These are phyloP conservation scores for Guadua angustifolia DNA, from an alignment of 176 grass and related monocot genomes.

Conservation along the genomic window DNA sequence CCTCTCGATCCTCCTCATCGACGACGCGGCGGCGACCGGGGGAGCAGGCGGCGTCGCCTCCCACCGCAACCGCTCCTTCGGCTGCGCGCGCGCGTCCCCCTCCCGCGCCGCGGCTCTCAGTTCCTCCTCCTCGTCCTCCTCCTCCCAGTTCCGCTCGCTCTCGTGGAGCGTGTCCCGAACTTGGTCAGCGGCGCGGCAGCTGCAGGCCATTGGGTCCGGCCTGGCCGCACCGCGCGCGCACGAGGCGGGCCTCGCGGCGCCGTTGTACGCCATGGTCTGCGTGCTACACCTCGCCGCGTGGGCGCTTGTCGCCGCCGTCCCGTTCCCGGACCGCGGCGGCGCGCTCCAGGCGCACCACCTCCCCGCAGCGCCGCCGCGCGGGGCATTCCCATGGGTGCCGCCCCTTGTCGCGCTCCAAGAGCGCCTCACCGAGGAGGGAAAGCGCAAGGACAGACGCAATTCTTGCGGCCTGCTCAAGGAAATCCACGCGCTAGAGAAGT, in stretches of 20 bases:
- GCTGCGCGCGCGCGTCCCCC: constrained; percentile 53
- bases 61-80: constrained; percentile 97
- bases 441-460: constrained; percentile 88
- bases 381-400: constrained; percentile 66
- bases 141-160: constrained; percentile 83
- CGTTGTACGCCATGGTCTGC: constrained; percentile 72
- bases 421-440: constrained; percentile 74
- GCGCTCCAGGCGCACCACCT: constrained; percentile 61
- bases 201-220: constrained; percentile 72
- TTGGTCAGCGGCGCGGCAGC: constrained; percentile 91
- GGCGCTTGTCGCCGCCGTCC: constrained; percentile 77
- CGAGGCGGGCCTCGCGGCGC: constrained; percentile 62
- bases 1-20: constrained; percentile 76
- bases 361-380: constrained; percentile 55
- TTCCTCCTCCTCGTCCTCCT: constrained; percentile 38
- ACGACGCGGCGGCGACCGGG: constrained; percentile 64
- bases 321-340: constrained; percentile 74
- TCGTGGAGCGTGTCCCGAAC: constrained; percentile 94
- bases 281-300: constrained; percentile 78
- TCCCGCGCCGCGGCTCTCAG: constrained; percentile 6
- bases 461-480: constrained; percentile 78
- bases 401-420: constrained; percentile 77
- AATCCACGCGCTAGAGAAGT: constrained; percentile 71
- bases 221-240: constrained; percentile 64
- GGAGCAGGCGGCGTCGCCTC: constrained; percentile 51